A percentile compares a stretch with the other conserved stretches of the same genome.
Conservation (phyloP, 1,139 yeast genomes). For the Protomyces lactucae-debilis region DNA sequence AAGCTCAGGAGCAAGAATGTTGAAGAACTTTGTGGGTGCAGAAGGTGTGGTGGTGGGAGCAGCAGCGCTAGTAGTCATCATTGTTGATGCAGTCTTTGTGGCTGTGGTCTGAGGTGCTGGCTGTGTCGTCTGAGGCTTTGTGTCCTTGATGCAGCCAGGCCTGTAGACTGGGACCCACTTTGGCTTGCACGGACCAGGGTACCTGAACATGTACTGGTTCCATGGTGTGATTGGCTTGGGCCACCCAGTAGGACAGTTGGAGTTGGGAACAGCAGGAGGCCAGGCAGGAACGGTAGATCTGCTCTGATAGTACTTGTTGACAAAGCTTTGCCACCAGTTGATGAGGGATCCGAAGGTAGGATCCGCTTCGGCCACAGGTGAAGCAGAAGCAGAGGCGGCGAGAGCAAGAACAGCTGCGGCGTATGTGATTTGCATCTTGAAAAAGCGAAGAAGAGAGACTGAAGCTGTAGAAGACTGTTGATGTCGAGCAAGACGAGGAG, state of each 20-base stretch:
- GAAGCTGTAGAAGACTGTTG: neutral
- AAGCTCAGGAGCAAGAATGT: neutral
- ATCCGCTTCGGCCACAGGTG: neutral
- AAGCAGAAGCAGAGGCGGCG: neutral
- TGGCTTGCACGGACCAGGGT: neutral
- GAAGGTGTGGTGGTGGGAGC: neutral
- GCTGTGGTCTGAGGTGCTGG: neutral
- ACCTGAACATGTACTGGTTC: neutral
- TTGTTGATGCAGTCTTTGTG: neutral
- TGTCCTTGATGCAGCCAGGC: neutral
- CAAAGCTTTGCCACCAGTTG: neutral
- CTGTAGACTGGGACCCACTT: neutral
- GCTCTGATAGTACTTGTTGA: neutral
- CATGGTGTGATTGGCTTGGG: constrained; percentile 1
- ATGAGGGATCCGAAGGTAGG: neutral
- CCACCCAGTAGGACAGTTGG: neutral
- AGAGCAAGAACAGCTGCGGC: neutral
- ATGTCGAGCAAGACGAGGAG: neutral
- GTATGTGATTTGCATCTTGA: neutral
- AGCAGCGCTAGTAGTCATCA: neutral
- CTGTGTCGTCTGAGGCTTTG: neutral
- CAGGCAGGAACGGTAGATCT: neutral
- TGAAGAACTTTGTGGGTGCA: neutral
- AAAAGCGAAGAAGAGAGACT: neutral
- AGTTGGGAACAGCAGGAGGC: neutral